Evolutionary conservation across 768 basidiomycete genomes (phyloP).

Genomic region (Tremella fuciformis): DNA sequence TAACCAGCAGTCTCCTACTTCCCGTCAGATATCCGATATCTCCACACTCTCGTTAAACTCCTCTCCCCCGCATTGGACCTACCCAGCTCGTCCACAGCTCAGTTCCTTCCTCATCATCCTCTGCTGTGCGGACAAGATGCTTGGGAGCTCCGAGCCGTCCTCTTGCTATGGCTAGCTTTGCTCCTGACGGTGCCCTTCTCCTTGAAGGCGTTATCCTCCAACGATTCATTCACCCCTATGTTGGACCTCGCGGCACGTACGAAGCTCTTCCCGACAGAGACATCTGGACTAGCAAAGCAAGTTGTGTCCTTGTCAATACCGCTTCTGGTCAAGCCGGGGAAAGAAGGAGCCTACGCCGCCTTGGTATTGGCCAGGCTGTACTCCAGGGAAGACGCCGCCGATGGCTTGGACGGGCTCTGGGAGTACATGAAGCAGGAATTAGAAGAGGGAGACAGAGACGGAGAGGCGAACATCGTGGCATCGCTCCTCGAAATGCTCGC

Average conservation of each 20-base stretch:
- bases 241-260: slow-evolving; percentile 22
- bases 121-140: slow-evolving; percentile 49
- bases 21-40: slow-evolving; percentile 82
- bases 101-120: slow-evolving; percentile 50
- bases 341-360: slow-evolving; percentile 81
- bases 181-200: slow-evolving; percentile 93
- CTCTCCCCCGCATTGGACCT: slow-evolving; percentile 52
- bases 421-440: slow-evolving; percentile 31
- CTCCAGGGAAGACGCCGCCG: slow-evolving; percentile 61
- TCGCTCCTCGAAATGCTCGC: slow-evolving; percentile 35
- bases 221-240: slow-evolving; percentile 22
- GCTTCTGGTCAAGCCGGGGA: slow-evolving; percentile 55
- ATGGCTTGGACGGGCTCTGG: slow-evolving; percentile 26
- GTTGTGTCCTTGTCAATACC: slow-evolving; percentile 35
- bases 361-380: slow-evolving; percentile 77
- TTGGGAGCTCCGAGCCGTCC: slow-evolving; percentile 80
- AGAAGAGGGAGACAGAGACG: slow-evolving; percentile 26
- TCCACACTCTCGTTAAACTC: slow-evolving; percentile 70
- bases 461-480: slow-evolving; percentile 39
- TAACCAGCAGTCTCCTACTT: slow-evolving; percentile 74
- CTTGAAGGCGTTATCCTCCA: slow-evolving; percentile 72
- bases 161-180: slow-evolving; percentile 89
- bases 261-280: slow-evolving; percentile 57
- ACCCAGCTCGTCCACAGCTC: slow-evolving; percentile 54
- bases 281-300: slow-evolving; percentile 58